Conservation (phyloP, 1,284 basidiomycete species). For the Testicularia cyperi region DNA sequence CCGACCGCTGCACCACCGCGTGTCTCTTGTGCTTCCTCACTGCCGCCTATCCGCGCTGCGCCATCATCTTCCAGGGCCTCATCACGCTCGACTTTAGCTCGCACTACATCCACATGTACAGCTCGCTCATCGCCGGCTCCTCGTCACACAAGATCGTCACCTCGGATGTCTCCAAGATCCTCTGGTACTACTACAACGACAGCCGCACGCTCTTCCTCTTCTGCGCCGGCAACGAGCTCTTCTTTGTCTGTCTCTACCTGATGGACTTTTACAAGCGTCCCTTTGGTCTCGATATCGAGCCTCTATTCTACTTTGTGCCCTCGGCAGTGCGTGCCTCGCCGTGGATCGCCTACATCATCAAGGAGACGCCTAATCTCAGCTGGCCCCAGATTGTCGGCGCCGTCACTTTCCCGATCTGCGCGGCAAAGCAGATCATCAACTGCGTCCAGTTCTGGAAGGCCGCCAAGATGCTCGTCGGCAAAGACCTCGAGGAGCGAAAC, state of each 20-base stretch:
- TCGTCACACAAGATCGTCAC: conserved; percentile 88
- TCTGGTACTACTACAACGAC: conserved; percentile 92
- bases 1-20: conserved; percentile 94
- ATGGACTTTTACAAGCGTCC: conserved; percentile 73
- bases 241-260: conserved; percentile 93
- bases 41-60: conserved; percentile 78
- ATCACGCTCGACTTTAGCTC: conserved; percentile 97
- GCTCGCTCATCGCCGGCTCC: conserved; percentile 89
- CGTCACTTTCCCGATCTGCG: conserved; percentile 72
- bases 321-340: conserved; percentile 23
- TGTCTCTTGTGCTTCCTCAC: conserved; percentile 92
- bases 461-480: conserved; percentile 71
- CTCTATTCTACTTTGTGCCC: conserved; percentile 32
- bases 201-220: conserved; percentile 82
- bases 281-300: conserved; percentile 42
- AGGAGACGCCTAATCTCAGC: conserved; percentile 65
- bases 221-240: conserved; percentile 95
- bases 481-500: conserved; percentile 47
- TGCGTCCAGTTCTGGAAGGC: conserved; percentile 98
- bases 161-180: conserved; percentile 84
- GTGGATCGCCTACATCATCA: conserved; percentile 36
- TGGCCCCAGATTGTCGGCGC: conserved; percentile 78
- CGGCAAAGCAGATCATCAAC: conserved; percentile 90
- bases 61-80: conserved; percentile 86
- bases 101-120: conserved; percentile 99